phyloP scores from a whole-genome alignment of 306 rosid genomes.

The Begonia fuchsioides region DNA sequence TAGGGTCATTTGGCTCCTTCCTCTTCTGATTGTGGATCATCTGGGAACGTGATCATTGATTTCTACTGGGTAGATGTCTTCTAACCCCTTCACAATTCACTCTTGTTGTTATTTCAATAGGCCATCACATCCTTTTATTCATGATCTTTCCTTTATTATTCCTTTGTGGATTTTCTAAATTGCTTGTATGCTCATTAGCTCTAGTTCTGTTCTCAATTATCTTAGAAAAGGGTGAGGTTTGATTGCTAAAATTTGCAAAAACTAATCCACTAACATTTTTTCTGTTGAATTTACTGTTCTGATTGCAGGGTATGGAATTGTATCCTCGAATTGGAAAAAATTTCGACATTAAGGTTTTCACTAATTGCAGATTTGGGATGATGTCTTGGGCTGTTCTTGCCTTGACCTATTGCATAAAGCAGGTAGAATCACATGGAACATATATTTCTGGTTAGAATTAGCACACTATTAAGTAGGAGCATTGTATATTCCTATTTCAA shows the following conservation, averaged over 20 bases:
- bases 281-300: slow-evolving; percentile 1
- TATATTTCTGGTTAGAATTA: too few relatives aligned
- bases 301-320: slow-evolving; percentile 90
- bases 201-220: background rate
- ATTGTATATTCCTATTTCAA: too few relatives aligned
- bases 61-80: slow-evolving; percentile 79
- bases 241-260: background rate
- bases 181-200: background rate
- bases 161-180: background rate
- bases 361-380: slow-evolving; percentile 99
- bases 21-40: slow-evolving; percentile 84
- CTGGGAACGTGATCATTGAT: slow-evolving; percentile 72
- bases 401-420: slow-evolving; percentile 92
- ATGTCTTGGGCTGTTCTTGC: slow-evolving; percentile 99
- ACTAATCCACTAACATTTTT: too few relatives aligned
- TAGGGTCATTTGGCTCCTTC: slow-evolving; percentile 92
- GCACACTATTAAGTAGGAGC: too few relatives aligned
- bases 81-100: slow-evolving; percentile 4
- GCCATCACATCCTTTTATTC: too few relatives aligned
- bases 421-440: slow-evolving; percentile 24
- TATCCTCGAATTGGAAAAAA: slow-evolving; percentile 89
- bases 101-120: background rate
- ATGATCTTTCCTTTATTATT: background rate
- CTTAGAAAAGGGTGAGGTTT: background rate
- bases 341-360: slow-evolving; percentile 91